Evolutionary conservation across 2,329 filamentous ascomycete species (phyloP).

Genomic region (Epichloe aotearoae): DNA sequence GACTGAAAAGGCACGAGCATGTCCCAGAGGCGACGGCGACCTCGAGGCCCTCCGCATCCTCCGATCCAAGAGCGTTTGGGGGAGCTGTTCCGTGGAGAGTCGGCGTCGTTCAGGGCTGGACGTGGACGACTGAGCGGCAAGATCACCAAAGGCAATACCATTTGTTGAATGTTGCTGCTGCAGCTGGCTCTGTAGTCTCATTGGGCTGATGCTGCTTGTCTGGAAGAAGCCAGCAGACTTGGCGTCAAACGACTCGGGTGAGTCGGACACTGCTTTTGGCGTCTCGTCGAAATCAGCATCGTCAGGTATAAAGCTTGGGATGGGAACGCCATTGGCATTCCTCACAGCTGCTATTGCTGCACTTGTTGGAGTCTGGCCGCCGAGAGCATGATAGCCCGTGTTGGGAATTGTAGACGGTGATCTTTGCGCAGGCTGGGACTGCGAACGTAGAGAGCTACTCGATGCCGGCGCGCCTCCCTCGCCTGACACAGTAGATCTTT

Average conservation of each 20-base stretch:
- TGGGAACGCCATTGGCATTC: conserved; percentile 34
- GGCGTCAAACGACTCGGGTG: conserved; percentile 35
- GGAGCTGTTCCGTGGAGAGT: conserved; percentile 39
- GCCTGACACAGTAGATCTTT: conserved; percentile 37
- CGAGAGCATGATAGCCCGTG: conserved; percentile 12
- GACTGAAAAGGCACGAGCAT: conserved; percentile 30
- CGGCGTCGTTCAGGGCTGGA: conserved; percentile 28
- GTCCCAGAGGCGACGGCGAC: conserved; percentile 43
- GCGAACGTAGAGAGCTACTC: conserved; percentile 46
- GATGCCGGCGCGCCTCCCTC: conserved; percentile 34
- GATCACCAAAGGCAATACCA: conserved; percentile 35
- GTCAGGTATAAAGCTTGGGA: conserved; percentile 44
- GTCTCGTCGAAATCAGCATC: conserved; percentile 37
- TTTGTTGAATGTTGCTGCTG: conserved; percentile 18
- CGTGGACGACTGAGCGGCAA: conserved; percentile 21
- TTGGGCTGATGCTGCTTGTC: conserved; percentile 15
- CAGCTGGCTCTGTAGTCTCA: conserved; percentile 9
- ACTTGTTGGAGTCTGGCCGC: conserved; percentile 23
- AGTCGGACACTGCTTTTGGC: conserved; percentile 27
- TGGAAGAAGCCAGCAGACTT: conserved; percentile 16
- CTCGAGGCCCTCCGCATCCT: conserved; percentile 39
- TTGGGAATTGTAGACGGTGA: conserved; percentile 19
- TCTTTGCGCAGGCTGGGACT: conserved; percentile 51
- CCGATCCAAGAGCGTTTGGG: conserved; percentile 39
- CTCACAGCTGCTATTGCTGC: conserved; percentile 22